Conservation (phyloP, 202 grass and related monocot species). For the Hordeum pubiflorum region DNA sequence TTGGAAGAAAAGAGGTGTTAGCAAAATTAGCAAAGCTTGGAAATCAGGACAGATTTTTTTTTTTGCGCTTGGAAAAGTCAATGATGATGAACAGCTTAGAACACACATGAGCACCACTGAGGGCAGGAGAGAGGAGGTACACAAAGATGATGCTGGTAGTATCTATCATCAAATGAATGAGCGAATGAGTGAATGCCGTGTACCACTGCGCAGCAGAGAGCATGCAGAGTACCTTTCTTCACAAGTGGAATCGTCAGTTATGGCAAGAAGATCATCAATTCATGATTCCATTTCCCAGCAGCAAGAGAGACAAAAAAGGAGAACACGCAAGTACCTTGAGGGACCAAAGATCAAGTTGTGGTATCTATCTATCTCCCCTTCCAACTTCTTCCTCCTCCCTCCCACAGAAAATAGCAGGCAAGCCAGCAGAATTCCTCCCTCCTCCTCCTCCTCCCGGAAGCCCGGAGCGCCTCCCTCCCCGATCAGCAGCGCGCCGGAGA, state of each 20-base stretch:
- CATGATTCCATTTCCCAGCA: constrained; percentile 41
- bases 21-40: neutral
- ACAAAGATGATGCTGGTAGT: neutral
- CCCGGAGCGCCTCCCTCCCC: neutral
- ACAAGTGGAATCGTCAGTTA: constrained; percentile 24
- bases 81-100: neutral
- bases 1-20: neutral
- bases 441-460: neutral
- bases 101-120: constrained; percentile 14
- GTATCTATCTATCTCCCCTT: neutral
- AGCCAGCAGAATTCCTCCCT: constrained; percentile 5
- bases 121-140: constrained; percentile 28
- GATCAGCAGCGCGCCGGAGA: constrained; percentile 12
- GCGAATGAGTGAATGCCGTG: neutral
- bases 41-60: neutral
- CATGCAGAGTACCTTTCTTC: constrained; percentile 1
- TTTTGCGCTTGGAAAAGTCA: neutral
- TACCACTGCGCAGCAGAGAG: neutral
- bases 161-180: neutral
- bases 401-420: neutral
- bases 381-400: neutral
- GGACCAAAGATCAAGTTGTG: constrained; percentile 2
- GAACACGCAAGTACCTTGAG: constrained; percentile 24
- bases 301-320: constrained; percentile 28
- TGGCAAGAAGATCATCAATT: constrained; percentile 28